Base-by-base conservation (phyloP, 2,329 filamentous ascomycete genomes). In the Fusarium haematococcum region DNA sequence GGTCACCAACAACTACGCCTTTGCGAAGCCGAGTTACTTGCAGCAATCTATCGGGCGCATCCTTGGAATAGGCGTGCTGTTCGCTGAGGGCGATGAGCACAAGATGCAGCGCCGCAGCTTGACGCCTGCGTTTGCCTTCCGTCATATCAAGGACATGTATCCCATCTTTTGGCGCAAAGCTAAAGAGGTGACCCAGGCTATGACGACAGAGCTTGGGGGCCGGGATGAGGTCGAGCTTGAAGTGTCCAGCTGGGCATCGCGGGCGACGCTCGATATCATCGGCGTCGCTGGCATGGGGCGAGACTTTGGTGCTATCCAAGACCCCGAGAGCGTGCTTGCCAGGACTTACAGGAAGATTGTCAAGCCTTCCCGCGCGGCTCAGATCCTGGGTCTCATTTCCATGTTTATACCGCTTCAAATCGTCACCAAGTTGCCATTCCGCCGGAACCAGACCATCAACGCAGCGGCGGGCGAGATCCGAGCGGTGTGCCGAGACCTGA, bases 41-140 rank as follows among this genome's bases (percentile, higher is more conserved):
- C 85, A 89, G 37, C 83, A 83, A 50, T 86, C 87, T 2, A 84
- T 96, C 5, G 89, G 88, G 2, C 87, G 90, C 25, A 85, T 95
- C 30, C 85, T 96, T 14, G 93, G 94, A 11, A 84, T 92, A 14
- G 93, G 94, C 11, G 85, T 96, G 16, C 83, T 98, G 41, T 85
- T 98, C 13, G 93, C 94, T 2, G 95, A 98, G 82, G 95, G 95
- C n/a, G 94, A 97, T 14, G 94, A 95, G 78, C 96, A 98, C 82
- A 97, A 93, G 84, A 85, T 90, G 77, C 93, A 95, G 84, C 89
- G 95, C 56, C 95, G 93, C 80, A 91, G 92, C 67, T 88, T 97
- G 20, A 90, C 92, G 84, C 95, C 95, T 0, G 94, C 94, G 2
- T 98, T 98, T 81, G 88, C 91, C n/a, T 97, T 94, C 79, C 90